Conservation (phyloP, 2,329 filamentous ascomycete species). For the Alternaria sp. region DNA sequence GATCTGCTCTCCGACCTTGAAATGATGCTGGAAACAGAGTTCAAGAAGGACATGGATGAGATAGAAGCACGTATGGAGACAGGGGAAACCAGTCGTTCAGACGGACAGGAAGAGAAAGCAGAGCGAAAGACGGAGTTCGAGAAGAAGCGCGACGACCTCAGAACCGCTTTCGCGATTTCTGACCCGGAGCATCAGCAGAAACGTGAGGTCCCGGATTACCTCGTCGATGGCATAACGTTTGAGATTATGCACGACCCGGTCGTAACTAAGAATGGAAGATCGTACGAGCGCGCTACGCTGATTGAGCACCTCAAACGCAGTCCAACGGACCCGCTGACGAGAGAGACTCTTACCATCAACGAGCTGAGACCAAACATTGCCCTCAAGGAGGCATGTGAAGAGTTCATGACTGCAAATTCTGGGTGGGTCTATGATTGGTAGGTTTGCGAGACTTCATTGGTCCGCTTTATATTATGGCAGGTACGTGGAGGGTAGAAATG, state of each 20-base stretch:
- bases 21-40: constrained; percentile 43
- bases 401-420: constrained; percentile 79
- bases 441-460: constrained; percentile 27
- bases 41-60: constrained; percentile 44
- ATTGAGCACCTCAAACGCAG: constrained; percentile 81
- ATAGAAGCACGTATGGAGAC: constrained; percentile 48
- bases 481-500: constrained; percentile 7
- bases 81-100: constrained; percentile 50
- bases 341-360: constrained; percentile 70
- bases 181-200: constrained; percentile 53
- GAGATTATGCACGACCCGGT: constrained; percentile 75
- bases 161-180: constrained; percentile 55
- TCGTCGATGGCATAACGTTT: constrained; percentile 78
- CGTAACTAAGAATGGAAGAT: constrained; percentile 81
- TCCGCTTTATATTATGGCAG: constrained; percentile 16
- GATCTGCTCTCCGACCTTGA: constrained; percentile 68
- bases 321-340: constrained; percentile 80
- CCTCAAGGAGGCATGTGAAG: constrained; percentile 80
- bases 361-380: constrained; percentile 84
- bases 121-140: constrained; percentile 52
- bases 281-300: constrained; percentile 86
- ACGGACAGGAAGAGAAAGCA: constrained; percentile 55
- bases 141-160: constrained; percentile 53
- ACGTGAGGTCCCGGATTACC: constrained; percentile 73
- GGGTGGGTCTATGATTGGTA: constrained; percentile 95